Conservation (phyloP, 192 early-diverging fungal genomes). For the Rhizophlyctis rosea region DNA sequence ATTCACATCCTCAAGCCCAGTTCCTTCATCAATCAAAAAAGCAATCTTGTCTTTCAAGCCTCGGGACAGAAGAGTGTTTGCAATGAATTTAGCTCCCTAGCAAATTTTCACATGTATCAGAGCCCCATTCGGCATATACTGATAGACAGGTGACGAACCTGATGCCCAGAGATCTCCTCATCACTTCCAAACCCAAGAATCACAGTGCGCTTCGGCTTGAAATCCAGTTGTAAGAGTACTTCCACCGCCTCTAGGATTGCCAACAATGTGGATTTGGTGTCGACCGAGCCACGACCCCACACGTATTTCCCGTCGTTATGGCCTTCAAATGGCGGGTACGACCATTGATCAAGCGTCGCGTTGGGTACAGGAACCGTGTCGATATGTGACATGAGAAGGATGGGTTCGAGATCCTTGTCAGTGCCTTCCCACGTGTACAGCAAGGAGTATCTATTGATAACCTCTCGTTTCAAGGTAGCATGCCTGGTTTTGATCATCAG, state of each 20-base stretch:
- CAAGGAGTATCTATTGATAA: constrained; percentile 37
- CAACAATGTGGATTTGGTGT: constrained; percentile 26
- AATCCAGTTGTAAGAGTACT: constrained; percentile 21
- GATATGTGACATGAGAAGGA: constrained; percentile 33
- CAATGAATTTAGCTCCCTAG: constrained; percentile 15
- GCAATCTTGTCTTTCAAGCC: constrained; percentile 19
- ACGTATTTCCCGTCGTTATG: constrained; percentile 23
- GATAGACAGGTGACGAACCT: constrained; percentile 1
- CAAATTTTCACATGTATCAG: too few relatives aligned
- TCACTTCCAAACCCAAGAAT: constrained; percentile 40
- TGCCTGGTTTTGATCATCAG: constrained; percentile 16
- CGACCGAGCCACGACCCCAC: constrained; percentile 38
- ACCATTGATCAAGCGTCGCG: constrained; percentile 25
- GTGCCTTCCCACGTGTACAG: constrained; percentile 37
- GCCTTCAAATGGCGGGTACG: constrained; percentile 33
- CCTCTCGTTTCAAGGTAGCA: constrained; percentile 11
- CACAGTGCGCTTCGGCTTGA: constrained; percentile 22
- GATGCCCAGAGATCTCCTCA: constrained; percentile 39
- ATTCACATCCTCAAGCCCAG: constrained; percentile 2
- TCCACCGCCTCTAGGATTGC: constrained; percentile 36
- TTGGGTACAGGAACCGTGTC: constrained; percentile 34
- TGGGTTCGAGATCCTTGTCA: constrained; percentile 20
- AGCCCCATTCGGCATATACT: constrained; percentile 1
- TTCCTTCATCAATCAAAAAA: constrained; percentile 42
- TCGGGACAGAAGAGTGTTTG: constrained; percentile 3